phyloP scores from a whole-genome alignment of 2,329 filamentous ascomycete genomes.

The Trichoderma sp. region DNA sequence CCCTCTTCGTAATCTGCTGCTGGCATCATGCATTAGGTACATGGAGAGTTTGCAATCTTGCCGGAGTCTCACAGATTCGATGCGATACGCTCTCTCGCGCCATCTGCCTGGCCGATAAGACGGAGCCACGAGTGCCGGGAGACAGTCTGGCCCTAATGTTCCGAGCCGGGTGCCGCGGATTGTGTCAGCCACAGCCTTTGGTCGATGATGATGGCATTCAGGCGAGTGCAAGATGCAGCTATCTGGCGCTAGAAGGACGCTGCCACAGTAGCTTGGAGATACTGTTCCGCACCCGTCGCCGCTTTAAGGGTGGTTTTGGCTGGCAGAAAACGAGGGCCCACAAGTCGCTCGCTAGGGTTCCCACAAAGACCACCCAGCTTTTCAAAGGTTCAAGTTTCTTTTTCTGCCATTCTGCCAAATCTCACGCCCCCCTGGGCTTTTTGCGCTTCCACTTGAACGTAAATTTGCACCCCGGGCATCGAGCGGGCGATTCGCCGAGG shows the following conservation, averaged over 20 bases:
- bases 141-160: neutral
- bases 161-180: slow-evolving; percentile 11
- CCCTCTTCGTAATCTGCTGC: neutral
- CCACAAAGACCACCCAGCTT: neutral
- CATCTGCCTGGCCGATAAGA: slow-evolving; percentile 4
- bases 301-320: slow-evolving; percentile 12
- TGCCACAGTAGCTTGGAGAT: neutral
- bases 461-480: neutral
- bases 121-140: slow-evolving; percentile 5
- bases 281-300: neutral
- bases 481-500: slow-evolving; percentile 4
- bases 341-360: neutral
- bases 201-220: slow-evolving; percentile 3
- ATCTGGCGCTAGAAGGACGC: slow-evolving; percentile 1
- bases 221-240: slow-evolving; percentile 3
- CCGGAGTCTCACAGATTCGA: slow-evolving; percentile 8
- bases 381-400: neutral
- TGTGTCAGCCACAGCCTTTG: neutral
- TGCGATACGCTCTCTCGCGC: neutral
- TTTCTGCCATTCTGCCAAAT: slow-evolving; percentile 14
- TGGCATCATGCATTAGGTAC: slow-evolving; percentile 3
- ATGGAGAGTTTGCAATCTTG: slow-evolving; percentile 6
- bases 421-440: neutral
- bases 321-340: slow-evolving; percentile 1
- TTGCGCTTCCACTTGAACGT: neutral